phyloP scores from a whole-genome alignment of 2,329 filamentous ascomycete genomes.

The Colletotrichum lini region DNA sequence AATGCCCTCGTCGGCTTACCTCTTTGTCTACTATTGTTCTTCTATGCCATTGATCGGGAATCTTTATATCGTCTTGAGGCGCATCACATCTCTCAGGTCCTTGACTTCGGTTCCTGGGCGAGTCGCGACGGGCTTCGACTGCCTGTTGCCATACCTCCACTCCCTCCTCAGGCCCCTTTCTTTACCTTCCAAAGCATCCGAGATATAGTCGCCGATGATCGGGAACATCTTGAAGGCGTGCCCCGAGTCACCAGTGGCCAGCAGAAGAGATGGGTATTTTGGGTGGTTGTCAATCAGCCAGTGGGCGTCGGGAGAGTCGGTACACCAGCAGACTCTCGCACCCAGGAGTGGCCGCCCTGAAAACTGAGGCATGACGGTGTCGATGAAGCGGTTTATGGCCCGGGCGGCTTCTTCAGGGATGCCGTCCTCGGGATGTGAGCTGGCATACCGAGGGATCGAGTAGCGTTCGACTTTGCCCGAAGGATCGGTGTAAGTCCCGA shows the following conservation, averaged over 20 bases:
- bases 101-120: constrained; percentile 44
- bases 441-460: constrained; percentile 41
- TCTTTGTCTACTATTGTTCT: background rate
- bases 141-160: constrained; percentile 44
- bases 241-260: constrained; percentile 47
- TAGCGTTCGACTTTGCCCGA: constrained; percentile 35
- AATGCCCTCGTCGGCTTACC: too few species aligned
- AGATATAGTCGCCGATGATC: constrained; percentile 46
- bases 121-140: constrained; percentile 39
- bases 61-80: background rate
- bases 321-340: constrained; percentile 51
- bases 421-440: constrained; percentile 35
- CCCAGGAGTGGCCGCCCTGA: constrained; percentile 45
- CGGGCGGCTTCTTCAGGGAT: constrained; percentile 39
- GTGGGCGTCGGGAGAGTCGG: constrained; percentile 52
- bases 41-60: too few species aligned
- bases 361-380: constrained; percentile 46
- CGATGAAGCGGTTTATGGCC: constrained; percentile 37
- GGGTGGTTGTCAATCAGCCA: constrained; percentile 50
- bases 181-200: constrained; percentile 43
- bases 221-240: constrained; percentile 50
- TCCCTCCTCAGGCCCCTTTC: constrained; percentile 42
- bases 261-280: constrained; percentile 39
- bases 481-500: constrained; percentile 31
- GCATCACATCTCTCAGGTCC: constrained; percentile 44